phyloP scores from a whole-genome alignment of 192 early-diverging fungal genomes.

The Entophlyctis luteolus region DNA sequence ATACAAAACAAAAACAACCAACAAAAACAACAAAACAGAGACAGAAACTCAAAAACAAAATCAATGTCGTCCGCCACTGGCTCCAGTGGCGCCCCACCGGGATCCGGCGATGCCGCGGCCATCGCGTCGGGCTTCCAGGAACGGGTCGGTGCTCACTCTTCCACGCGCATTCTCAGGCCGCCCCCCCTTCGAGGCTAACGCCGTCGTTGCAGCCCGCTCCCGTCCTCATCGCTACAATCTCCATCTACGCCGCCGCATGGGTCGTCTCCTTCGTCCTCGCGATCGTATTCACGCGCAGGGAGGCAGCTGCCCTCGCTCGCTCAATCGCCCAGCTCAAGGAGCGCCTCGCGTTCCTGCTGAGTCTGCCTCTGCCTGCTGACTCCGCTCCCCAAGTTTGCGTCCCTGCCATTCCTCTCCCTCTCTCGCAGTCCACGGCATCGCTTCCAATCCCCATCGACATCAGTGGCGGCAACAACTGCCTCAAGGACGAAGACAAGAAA shows the following conservation, averaged over 20 bases:
- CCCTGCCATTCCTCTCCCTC: neutral
- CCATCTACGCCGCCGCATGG: neutral
- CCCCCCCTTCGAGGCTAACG: neutral
- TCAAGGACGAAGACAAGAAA: neutral
- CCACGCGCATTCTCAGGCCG: too few species aligned
- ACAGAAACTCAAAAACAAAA: too few species aligned
- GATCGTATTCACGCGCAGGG: conserved; percentile 1
- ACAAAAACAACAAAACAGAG: too few species aligned
- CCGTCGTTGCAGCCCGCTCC: neutral
- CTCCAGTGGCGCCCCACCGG: too few species aligned
- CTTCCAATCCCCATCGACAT: neutral
- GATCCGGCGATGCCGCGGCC: too few species aligned
- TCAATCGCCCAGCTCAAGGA: neutral
- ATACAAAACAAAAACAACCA: too few species aligned
- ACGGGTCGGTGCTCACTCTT: too few species aligned
- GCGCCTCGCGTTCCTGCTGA: neutral
- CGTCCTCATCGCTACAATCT: neutral
- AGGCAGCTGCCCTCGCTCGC: neutral
- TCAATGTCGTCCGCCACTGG: too few species aligned
- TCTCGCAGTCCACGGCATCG: neutral
- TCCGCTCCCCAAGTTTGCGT: neutral
- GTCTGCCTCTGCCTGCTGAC: neutral
- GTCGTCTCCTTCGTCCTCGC: conserved; percentile 6
- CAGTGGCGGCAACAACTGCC: neutral
- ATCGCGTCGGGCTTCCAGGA: too few species aligned